Percentiles rank a stretch among this genome's conserved stretches.
phyloP scores from a whole-genome alignment of 129 eudicot species.

The Artemisia annua region DNA sequence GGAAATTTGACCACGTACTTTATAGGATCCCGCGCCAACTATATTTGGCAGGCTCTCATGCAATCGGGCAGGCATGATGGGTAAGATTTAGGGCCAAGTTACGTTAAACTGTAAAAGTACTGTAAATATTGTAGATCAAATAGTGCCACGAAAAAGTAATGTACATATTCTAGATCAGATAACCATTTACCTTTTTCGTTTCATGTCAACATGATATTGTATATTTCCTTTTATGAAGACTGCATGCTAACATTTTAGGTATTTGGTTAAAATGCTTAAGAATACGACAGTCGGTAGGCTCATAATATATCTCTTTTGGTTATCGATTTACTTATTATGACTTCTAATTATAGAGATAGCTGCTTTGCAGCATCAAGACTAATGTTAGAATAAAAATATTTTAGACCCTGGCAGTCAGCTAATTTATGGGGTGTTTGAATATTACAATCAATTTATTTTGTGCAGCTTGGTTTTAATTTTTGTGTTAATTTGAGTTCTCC shows the following conservation, averaged over 20 bases:
- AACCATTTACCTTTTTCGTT: no score
- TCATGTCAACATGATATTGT: not conserved
- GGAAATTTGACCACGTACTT: not conserved
- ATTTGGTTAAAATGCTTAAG: slow-evolving; percentile 8
- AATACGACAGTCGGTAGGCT: not conserved
- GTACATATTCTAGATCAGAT: no score
- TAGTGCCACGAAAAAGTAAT: no score
- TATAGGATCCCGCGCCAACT: not conserved
- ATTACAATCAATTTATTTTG: no score
- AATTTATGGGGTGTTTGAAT: no score
- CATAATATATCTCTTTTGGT: not conserved
- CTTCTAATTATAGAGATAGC: not conserved
- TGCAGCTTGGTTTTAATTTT: no score
- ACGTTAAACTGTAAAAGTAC: no score
- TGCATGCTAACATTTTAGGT: slow-evolving; percentile 22
- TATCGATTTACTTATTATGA: not conserved
- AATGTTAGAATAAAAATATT: not conserved
- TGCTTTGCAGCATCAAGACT: not conserved
- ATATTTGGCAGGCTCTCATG: slow-evolving; percentile 50
- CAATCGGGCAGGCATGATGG: slow-evolving; percentile 65
- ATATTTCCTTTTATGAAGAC: not conserved
- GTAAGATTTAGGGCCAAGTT: slow-evolving; percentile 38
- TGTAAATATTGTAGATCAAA: no score
- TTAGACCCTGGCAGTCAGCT: not conserved
- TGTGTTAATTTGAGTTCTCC: no score